Evolutionary conservation across 2,329 filamentous ascomycete genomes (phyloP).

Genomic region (Colletotrichum plurivorum): DNA sequence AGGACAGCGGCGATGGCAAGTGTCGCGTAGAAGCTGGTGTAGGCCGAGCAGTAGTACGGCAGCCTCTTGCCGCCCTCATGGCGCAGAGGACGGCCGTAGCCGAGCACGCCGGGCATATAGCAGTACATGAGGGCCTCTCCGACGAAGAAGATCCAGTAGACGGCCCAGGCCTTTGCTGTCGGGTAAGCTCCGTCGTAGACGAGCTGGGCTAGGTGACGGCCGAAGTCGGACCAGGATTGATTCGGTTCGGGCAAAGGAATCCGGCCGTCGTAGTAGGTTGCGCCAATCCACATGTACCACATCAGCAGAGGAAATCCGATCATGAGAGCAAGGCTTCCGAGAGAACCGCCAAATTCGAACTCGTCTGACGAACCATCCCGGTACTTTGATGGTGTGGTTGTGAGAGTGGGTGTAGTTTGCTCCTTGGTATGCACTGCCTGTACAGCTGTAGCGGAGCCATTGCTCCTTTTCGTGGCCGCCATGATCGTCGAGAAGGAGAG

Average conservation of each 20-base stretch:
- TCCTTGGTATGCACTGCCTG: neutral
- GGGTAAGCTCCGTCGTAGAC: conserved; percentile 85
- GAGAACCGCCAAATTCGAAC: conserved; percentile 86
- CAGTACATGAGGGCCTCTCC: conserved; percentile 83
- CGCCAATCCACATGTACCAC: conserved; percentile 99
- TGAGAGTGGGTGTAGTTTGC: neutral
- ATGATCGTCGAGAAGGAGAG: neutral
- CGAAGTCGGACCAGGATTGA: conserved; percentile 80
- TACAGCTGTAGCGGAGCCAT: neutral
- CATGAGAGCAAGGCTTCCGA: conserved; percentile 89
- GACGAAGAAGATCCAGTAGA: conserved; percentile 88
- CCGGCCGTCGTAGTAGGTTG: conserved; percentile 90
- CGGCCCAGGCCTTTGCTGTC: conserved; percentile 79
- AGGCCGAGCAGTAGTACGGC: conserved; percentile 86
- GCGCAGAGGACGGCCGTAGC: conserved; percentile 84
- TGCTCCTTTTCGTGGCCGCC: neutral
- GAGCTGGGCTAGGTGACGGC: conserved; percentile 77
- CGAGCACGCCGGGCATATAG: conserved; percentile 81
- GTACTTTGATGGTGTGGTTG: neutral
- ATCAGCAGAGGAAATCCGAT: conserved; percentile 92
- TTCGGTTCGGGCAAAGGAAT: conserved; percentile 77
- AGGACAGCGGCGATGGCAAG: conserved; percentile 74
- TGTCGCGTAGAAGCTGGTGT: conserved; percentile 83
- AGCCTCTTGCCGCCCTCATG: conserved; percentile 83
- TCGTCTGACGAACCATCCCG: conserved; percentile 52